Base-by-base conservation (phyloP, 495 filamentous ascomycete species). In the Peziza echinospora region DNA sequence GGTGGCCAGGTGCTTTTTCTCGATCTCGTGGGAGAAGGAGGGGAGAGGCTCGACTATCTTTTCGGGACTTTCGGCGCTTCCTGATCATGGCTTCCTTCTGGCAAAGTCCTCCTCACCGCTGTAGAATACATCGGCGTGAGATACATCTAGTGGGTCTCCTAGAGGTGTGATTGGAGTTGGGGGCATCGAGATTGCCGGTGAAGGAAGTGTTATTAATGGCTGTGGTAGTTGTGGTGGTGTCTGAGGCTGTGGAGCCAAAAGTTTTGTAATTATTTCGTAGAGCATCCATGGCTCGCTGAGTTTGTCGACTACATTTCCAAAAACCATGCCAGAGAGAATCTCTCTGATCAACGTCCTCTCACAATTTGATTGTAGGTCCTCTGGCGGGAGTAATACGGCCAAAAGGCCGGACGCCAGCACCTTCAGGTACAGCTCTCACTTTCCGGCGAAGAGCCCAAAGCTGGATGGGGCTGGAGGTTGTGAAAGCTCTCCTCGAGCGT, bases 331-430 rank as follows among this genome's bases (percentile, higher is more conserved):
- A 5, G 82, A 81, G 41, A 96, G 64, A 22, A 94, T 73, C 60
- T 94, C 85, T 34, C 75, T 72, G 47, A 94, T 77, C 42, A 97
- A 67, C 6, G 78, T 68, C 16, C 81, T 75, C 54, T 94, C 64
- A 58, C 83, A 92, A 42, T 67, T 72, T 61, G 91, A 94, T 55
- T 85, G 76, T 8, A 96, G 70, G 53, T 96, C 86, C 58, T 94
- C 86, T 16, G 82, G 89, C 5, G 89, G 89, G 25, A 97, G 69
- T 21, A 96, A 67, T 39, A 93, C 65, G 4, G 83, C 78, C 40
- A 97, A 64, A 40, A 80, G 69, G 4, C 75, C 80, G 16, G 44
- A 30, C 0, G 52, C 34, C 1, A 59, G 22, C 1, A 59, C 45
- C 26, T 51, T 53, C 5, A 59, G 40, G 45, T 59, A 59, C 13